Evolutionary conservation across 805 yeast species (phyloP).

Genomic region (Pichia scutulata): DNA sequence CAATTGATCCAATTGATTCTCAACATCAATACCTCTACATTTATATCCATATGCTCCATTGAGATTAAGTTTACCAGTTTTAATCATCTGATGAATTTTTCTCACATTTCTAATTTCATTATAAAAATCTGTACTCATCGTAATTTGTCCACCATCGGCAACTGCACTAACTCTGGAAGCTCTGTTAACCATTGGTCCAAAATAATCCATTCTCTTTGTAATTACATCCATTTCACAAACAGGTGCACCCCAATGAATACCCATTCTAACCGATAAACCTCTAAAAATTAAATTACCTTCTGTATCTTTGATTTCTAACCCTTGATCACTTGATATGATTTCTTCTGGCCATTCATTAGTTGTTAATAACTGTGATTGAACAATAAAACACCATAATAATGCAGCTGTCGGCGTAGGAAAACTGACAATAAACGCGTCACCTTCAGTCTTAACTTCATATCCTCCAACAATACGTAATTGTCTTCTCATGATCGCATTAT

Average conservation of each 20-base stretch:
- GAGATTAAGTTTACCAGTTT: slow-evolving; percentile 22
- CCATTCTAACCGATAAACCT: slow-evolving; percentile 96
- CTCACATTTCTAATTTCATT: slow-evolving; percentile 58
- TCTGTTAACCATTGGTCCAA: slow-evolving; percentile 97
- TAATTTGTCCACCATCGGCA: slow-evolving; percentile 98
- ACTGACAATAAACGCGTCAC: slow-evolving; percentile 97
- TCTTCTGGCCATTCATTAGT: slow-evolving; percentile 94
- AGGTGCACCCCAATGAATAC: slow-evolving; percentile 96
- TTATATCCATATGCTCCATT: slow-evolving; percentile 38
- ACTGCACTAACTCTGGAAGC: slow-evolving; percentile 89
- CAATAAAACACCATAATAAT: slow-evolving; percentile 87
- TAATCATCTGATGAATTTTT: slow-evolving; percentile 37
- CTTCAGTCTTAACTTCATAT: slow-evolving; percentile 97
- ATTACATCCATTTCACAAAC: slow-evolving; percentile 93
- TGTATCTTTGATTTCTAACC: slow-evolving; percentile 67
- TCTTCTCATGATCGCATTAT: slow-evolving; percentile 90
- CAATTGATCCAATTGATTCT: slow-evolving; percentile 55
- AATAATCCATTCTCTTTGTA: slow-evolving; percentile 95
- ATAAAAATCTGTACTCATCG: slow-evolving; percentile 75
- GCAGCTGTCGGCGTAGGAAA: slow-evolving; percentile 91
- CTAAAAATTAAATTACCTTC: slow-evolving; percentile 56
- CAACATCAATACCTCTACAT: slow-evolving; percentile 36
- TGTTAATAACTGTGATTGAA: slow-evolving; percentile 71
- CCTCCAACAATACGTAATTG: slow-evolving; percentile 91
- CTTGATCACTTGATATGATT: slow-evolving; percentile 75